A percentile compares a stretch with the other conserved stretches of the same genome.
Evolutionary conservation across 139 green algal species (phyloP).

Genomic region (Micractinium conductrix): DNA sequence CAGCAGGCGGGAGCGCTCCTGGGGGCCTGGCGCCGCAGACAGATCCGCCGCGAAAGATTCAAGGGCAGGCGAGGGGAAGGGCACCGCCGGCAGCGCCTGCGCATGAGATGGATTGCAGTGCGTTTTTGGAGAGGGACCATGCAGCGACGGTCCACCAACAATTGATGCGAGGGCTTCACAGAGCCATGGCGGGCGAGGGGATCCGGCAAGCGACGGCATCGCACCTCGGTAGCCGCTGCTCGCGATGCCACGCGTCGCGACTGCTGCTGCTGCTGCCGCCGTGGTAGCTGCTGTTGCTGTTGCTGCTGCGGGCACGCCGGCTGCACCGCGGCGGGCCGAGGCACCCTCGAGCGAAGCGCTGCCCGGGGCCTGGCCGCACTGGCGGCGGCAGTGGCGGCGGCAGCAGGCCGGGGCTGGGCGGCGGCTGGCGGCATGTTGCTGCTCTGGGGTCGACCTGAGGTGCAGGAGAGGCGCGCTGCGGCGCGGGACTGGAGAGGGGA

Average conservation of each 20-base stretch:
- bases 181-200: too few species aligned
- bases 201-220: background rate
- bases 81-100: background rate
- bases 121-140: background rate
- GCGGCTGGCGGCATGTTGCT: background rate
- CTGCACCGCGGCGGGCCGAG: too few species aligned
- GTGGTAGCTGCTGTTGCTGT: too few species aligned
- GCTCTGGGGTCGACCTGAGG: too few species aligned
- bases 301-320: too few species aligned
- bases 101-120: background rate
- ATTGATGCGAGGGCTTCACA: too few species aligned
- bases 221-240: background rate
- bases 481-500: too few species aligned
- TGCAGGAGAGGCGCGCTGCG: too few species aligned
- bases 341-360: too few species aligned
- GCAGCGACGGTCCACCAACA: too few species aligned
- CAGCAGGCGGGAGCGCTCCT: constrained; percentile 60
- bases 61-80: constrained; percentile 22
- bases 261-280: constrained; percentile 3
- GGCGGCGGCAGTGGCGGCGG: background rate
- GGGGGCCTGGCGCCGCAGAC: constrained; percentile 21
- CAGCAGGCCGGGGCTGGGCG: too few species aligned
- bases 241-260: background rate
- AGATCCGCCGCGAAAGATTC: constrained; percentile 20
- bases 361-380: too few species aligned